Conservation (phyloP, 2,329 filamentous ascomycete genomes). For the Botryotinia calthae region DNA sequence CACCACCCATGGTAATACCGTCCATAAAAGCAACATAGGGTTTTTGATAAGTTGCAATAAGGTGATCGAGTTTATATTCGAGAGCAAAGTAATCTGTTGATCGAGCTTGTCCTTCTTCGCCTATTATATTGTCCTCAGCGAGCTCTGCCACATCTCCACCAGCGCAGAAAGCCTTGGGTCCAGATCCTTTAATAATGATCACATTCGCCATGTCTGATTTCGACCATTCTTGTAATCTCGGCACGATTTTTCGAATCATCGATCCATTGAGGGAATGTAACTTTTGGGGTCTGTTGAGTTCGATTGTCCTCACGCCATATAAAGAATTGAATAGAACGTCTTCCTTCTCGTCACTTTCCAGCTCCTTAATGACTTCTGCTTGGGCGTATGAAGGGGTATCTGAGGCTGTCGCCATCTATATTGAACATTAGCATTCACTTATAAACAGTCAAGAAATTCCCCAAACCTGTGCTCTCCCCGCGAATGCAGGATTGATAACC, state of each 20-base stretch:
- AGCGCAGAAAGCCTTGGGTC: slow-evolving; percentile 82
- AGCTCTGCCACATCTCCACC: slow-evolving; percentile 86
- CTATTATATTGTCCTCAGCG: slow-evolving; percentile 68
- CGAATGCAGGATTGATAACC: slow-evolving; percentile 59
- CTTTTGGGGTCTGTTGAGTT: slow-evolving; percentile 91
- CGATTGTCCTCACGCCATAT: slow-evolving; percentile 86
- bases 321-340: slow-evolving; percentile 90
- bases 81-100: slow-evolving; percentile 86
- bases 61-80: slow-evolving; percentile 94
- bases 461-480: slow-evolving; percentile 52
- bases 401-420: slow-evolving; percentile 43
- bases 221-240: slow-evolving; percentile 86
- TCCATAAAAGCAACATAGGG: slow-evolving; percentile 96
- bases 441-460: neutral
- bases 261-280: slow-evolving; percentile 89
- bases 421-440: slow-evolving; percentile 26
- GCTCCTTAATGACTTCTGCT: slow-evolving; percentile 35
- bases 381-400: slow-evolving; percentile 15
- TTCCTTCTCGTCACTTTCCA: slow-evolving; percentile 67
- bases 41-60: slow-evolving; percentile 90
- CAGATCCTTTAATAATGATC: slow-evolving; percentile 86
- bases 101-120: slow-evolving; percentile 65
- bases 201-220: slow-evolving; percentile 94
- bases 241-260: slow-evolving; percentile 93
- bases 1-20: slow-evolving; percentile 97